These are phyloP conservation scores for Backusella westeae DNA, from an alignment of 192 early-diverging fungal genomes.

Conservation along the genomic window DNA sequence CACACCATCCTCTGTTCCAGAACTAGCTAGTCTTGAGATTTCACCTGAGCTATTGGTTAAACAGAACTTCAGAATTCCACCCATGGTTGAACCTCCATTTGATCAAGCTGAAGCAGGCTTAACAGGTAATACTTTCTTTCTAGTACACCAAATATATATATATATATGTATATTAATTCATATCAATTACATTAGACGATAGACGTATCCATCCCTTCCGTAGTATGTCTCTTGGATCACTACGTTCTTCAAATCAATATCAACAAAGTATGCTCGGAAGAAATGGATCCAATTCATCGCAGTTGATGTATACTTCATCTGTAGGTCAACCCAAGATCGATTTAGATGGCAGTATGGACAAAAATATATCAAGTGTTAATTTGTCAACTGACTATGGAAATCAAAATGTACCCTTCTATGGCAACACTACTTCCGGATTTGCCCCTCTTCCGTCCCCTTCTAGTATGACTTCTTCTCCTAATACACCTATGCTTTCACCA, in stretches of 20 bases:
- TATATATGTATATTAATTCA: neutral
- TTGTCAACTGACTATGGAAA: neutral
- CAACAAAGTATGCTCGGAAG: neutral
- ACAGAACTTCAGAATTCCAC: conserved; percentile 60
- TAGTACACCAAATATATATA: neutral
- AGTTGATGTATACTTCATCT: conserved; percentile 9
- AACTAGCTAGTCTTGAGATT: conserved; percentile 55
- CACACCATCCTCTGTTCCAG: conserved; percentile 53
- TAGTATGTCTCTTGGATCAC: conserved; percentile 26
- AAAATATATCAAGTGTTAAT: conserved; percentile 2
- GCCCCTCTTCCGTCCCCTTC: conserved; percentile 18
- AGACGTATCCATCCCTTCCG: conserved; percentile 22
- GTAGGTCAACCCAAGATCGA: conserved; percentile 2
- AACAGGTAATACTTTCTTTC: neutral
- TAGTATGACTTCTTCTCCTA: conserved; percentile 22
- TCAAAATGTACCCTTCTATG: conserved; percentile 6
- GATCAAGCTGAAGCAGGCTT: conserved; percentile 15
- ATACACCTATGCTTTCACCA: conserved; percentile 22
- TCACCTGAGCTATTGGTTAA: conserved; percentile 57
- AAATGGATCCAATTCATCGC: neutral
- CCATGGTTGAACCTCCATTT: conserved; percentile 34
- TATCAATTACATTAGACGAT: neutral
- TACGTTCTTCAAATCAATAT: conserved; percentile 1
- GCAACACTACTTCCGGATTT: neutral
- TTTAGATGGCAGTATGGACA: neutral